Base-by-base conservation (phyloP, 768 basidiomycete genomes). In the Amanita muscaria region DNA sequence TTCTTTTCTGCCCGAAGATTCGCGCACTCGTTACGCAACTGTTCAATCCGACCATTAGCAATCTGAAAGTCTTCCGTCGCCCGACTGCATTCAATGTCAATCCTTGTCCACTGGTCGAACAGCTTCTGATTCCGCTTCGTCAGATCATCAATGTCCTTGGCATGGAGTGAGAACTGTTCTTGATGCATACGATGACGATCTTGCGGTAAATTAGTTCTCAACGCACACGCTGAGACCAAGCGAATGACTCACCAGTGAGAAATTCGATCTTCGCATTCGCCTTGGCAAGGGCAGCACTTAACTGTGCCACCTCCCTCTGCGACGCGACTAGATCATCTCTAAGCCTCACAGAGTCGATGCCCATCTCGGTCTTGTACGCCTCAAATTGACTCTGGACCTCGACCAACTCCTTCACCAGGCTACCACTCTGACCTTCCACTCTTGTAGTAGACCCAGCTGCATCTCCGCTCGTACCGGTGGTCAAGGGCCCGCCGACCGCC, bases 1-100 rank as follows among this genome's bases (percentile, higher is more conserved):
- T 79, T 83, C 69, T 90, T 93, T 73, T 98, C 94, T 0, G 91
- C 92, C 33, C 85, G 79, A 14, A 96, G 73, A 59, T 88, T 93
- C 2, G 88, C 85, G 51, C 72, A 77, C 54, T 97, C 93, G 52
- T 86, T 88, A 8, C 88, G 79, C 30, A 91, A 66, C 46, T 86
- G 81, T 50, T 93, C 89, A 12, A 83, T 64, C 18, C 73, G 72
- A 19, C 74, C 67, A 49, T 76, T 78, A 2, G 78, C 69, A 5
- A 69, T 61, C 16, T 76, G 67, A 8, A 86, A 65, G 34, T 88
- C 83, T 34, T 87, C 83, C 12, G 76, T 65, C 27, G 81, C 74
- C 44, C 84, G 74, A 50, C 74, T 73, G 49, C 76, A 81, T 52
- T 86, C 80, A 47, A 89, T 81, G 51, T 91, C 88, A 37, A 80